phyloP scores from a whole-genome alignment of 2,329 filamentous ascomycete species.

The Intubia oerlemansii region DNA sequence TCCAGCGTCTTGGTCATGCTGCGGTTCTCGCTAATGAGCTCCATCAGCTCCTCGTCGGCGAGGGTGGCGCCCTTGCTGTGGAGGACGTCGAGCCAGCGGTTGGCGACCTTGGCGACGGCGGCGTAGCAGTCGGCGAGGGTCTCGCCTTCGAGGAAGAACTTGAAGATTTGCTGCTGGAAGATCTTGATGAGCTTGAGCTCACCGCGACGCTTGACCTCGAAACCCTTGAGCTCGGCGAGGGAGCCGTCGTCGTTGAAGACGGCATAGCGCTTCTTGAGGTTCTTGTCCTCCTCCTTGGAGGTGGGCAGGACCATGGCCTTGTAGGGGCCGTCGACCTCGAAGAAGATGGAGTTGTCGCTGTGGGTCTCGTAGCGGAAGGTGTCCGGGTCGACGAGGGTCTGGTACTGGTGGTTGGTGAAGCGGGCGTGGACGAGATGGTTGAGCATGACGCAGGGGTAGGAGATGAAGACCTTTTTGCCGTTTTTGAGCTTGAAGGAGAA shows the following conservation, averaged over 20 bases:
- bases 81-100: slow-evolving; percentile 90
- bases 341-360: slow-evolving; percentile 98
- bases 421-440: slow-evolving; percentile 88
- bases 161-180: slow-evolving; percentile 98
- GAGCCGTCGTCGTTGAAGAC: slow-evolving; percentile 98
- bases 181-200: slow-evolving; percentile 99
- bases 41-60: slow-evolving; percentile 91
- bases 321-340: slow-evolving; percentile 96
- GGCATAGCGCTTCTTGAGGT: slow-evolving; percentile 96
- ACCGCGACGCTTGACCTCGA: slow-evolving; percentile 92
- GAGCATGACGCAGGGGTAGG: slow-evolving; percentile 96
- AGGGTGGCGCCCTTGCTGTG: slow-evolving; percentile 74
- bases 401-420: slow-evolving; percentile 96
- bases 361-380: slow-evolving; percentile 87
- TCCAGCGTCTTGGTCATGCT: slow-evolving; percentile 95
- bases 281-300: slow-evolving; percentile 98
- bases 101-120: slow-evolving; percentile 83
- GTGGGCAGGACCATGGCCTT: slow-evolving; percentile 93
- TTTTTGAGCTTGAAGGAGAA: slow-evolving; percentile 87
- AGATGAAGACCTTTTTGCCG: slow-evolving; percentile 90
- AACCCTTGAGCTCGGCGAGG: slow-evolving; percentile 87
- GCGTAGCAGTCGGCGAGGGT: slow-evolving; percentile 77
- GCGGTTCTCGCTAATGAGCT: slow-evolving; percentile 98
- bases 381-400: slow-evolving; percentile 59
- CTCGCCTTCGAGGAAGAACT: slow-evolving; percentile 86